Conservation (phyloP, 2,329 filamentous ascomycete species). For the Cordyceps militaris region DNA sequence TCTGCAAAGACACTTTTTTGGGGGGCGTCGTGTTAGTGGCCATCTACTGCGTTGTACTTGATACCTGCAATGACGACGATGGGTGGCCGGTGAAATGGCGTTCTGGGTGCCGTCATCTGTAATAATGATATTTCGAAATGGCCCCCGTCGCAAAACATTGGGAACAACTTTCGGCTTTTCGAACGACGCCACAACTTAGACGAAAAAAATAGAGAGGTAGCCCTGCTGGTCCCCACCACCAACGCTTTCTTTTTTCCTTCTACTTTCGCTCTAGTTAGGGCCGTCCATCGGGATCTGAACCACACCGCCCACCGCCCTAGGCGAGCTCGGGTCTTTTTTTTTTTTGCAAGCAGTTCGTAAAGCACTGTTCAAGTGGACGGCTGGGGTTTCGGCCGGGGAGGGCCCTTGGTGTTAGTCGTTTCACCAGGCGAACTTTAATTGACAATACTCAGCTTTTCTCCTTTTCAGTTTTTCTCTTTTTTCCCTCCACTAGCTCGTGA, state of each 20-base stretch:
- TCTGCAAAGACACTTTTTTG: not conserved
- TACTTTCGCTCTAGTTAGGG: no score
- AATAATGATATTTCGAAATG: not conserved
- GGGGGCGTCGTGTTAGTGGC: not conserved
- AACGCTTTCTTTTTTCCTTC: no score
- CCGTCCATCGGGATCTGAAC: not conserved
- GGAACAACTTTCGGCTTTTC: not conserved
- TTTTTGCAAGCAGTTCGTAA: no score
- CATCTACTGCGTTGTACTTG: not conserved
- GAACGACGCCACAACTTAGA: no score
- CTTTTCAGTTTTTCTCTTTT: not conserved
- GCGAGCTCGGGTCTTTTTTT: not conserved
- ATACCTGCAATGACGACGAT: not conserved
- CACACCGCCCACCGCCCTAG: not conserved
- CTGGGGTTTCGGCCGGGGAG: not conserved
- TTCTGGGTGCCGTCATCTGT: no score
- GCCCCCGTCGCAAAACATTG: conserved; percentile 6
- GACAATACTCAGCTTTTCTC: not conserved
- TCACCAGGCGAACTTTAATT: not conserved
- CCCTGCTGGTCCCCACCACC: no score
- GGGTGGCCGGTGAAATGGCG: no score
- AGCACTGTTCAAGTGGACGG: not conserved
- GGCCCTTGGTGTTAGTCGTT: not conserved
- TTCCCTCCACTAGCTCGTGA: not conserved
- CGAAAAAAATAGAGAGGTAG: no score